These are phyloP conservation scores for Ilex asprella DNA, from an alignment of 257 asterid species.

Conservation along the genomic window DNA sequence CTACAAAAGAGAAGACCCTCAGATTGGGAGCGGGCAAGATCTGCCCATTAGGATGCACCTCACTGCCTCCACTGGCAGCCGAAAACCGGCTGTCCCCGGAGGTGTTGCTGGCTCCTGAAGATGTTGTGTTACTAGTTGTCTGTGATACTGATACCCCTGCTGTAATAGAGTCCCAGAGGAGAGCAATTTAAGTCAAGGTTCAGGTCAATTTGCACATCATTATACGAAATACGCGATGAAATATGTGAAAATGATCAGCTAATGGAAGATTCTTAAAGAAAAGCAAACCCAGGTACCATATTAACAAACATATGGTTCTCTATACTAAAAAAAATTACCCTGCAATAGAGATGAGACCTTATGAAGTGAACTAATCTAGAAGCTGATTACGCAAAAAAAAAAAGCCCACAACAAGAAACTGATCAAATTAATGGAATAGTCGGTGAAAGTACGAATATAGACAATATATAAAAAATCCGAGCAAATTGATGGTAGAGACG, in stretches of 20 bases:
- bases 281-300: too few relatives aligned
- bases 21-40: not conserved
- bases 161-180: not conserved
- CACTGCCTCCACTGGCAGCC: not conserved
- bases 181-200: not conserved
- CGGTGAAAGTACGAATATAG: too few relatives aligned
- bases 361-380: not conserved
- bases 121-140: not conserved
- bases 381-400: not conserved
- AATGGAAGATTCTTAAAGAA: too few relatives aligned
- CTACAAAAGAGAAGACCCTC: not conserved
- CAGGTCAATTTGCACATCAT: too few relatives aligned
- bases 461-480: not conserved
- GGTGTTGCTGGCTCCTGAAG: not conserved
- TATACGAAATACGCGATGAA: not conserved
- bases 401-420: not conserved
- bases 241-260: not conserved
- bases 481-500: not conserved
- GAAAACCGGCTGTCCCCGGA: conserved; percentile 2
- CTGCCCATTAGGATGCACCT: not conserved
- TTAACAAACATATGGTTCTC: too few relatives aligned
- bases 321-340: too few relatives aligned
- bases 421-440: not conserved
- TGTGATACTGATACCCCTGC: not conserved
- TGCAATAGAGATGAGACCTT: not conserved